Base-by-base conservation (phyloP, 768 basidiomycete genomes). In the Lyophyllum semitale region DNA sequence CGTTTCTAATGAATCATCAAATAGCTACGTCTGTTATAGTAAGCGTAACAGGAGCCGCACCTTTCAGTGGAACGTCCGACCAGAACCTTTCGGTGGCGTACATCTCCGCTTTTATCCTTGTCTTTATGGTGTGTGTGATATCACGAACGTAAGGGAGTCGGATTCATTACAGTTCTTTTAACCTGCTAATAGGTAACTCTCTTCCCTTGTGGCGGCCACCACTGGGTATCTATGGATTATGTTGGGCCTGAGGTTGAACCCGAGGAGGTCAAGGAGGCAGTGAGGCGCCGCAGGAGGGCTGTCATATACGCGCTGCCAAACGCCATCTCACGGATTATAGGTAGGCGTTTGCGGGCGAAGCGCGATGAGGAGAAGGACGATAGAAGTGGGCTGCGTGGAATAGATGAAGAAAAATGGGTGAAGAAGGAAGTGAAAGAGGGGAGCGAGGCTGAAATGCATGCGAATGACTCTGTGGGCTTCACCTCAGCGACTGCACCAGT, bases 1-100 rank as follows among this genome's bases (percentile, higher is more conserved):
- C 40, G 15, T 48, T 44, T 43, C 40, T 17, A 9, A n/a, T 18
- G 9, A 38, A 2, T 27, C 26, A 6, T 29, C 30, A 44, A 12
- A 15, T 58, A 89, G 87, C 90, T 2, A 88, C 81, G 0, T 77
- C 87, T 1, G 83, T 91, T 2, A 70, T 86, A 12, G 73, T 87
- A 73, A 84, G 84, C 47, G 75, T 91, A 26, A 85, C 83, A 7
- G 80, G 77, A 2, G 68, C 78, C 0, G 71, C 81, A 0, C 89
- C 89, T 0, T 92, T 91, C 70, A 77, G 77, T n/a, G 81, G 80
- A 4, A 60, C 73, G 2, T 50, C 64, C 0, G 90, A 89, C 55
- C 78, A 84, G 59, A 80, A 80, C 50, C 69, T 91, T 13, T 78
- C 85, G 0, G 77, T 90, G 22, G 86, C 87, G 0, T 90, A 89